Conservation (phyloP, 2,329 filamentous ascomycete species). For the Xylaria sp. region DNA sequence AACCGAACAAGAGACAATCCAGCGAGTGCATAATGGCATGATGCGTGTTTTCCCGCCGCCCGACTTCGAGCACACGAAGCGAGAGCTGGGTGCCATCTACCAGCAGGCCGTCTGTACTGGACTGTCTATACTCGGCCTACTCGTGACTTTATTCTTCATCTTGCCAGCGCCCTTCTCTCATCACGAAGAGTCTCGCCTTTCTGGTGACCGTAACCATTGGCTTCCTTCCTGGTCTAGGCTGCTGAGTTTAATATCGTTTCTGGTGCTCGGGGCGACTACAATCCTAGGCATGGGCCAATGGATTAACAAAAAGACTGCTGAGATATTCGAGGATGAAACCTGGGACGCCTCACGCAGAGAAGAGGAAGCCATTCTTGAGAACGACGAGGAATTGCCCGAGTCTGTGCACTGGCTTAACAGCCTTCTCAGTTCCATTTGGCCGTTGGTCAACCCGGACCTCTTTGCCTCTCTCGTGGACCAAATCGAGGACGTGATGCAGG, state of each 20-base stretch:
- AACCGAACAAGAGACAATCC: constrained; percentile 51
- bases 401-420: constrained; percentile 79
- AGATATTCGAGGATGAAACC: constrained; percentile 74
- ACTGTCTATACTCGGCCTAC: constrained; percentile 50
- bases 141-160: constrained; percentile 43
- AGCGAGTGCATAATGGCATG: constrained; percentile 56
- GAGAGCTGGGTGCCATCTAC: constrained; percentile 49
- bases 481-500: constrained; percentile 84
- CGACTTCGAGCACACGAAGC: constrained; percentile 56
- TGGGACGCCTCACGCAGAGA: constrained; percentile 72
- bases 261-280: constrained; percentile 45
- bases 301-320: constrained; percentile 69
- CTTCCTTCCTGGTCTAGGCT: constrained; percentile 40
- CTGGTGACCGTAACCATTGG: constrained; percentile 16
- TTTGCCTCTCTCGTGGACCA: constrained; percentile 76
- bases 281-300: constrained; percentile 65
- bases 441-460: constrained; percentile 79
- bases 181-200: constrained; percentile 8
- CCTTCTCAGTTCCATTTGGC: constrained; percentile 75
- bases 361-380: constrained; percentile 58
- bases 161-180: constrained; percentile 42
- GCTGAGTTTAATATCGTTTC: constrained; percentile 43
- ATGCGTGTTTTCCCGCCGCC: constrained; percentile 60
- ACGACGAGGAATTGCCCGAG: constrained; percentile 66
- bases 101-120: constrained; percentile 53